Conservation (phyloP, 2,329 filamentous ascomycete species). For the Clonostachys chloroleuca region DNA sequence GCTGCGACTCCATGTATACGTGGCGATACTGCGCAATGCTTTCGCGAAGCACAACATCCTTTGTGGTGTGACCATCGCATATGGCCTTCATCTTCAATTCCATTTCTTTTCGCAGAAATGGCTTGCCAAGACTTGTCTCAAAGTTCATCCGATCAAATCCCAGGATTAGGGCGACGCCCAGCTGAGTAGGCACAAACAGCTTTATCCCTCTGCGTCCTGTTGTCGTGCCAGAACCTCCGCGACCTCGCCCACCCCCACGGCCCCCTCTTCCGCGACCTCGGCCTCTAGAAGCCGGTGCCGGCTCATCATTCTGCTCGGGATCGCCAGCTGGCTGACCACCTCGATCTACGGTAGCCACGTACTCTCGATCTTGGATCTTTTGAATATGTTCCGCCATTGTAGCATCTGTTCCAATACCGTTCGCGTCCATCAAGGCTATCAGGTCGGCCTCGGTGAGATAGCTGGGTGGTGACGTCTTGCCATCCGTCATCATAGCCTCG, state of each 20-base stretch:
- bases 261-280: conserved; percentile 45
- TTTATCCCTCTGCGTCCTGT: conserved; percentile 51
- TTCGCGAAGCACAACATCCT: conserved; percentile 71
- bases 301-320: conserved; percentile 16
- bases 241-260: conserved; percentile 30
- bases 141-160: conserved; percentile 94
- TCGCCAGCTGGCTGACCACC: conserved; percentile 27
- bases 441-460: conserved; percentile 95
- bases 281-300: conserved; percentile 32
- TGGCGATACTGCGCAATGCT: conserved; percentile 83
- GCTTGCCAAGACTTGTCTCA: conserved; percentile 89
- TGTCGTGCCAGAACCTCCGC: conserved; percentile 34
- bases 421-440: conserved; percentile 95
- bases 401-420: conserved; percentile 96
- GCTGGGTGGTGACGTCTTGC: conserved; percentile 78
- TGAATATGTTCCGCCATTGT: conserved; percentile 99
- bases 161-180: conserved; percentile 87
- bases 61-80: conserved; percentile 78
- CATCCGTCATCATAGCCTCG: conserved; percentile 84
- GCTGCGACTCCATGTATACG: conserved; percentile 78
- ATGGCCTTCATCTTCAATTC: conserved; percentile 96
- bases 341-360: conserved; percentile 64
- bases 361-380: conserved; percentile 87
- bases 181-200: conserved; percentile 87
- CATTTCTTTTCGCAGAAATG: conserved; percentile 96